These are phyloP conservation scores for Striga asiatica DNA, from an alignment of 257 asterid species.

Conservation along the genomic window DNA sequence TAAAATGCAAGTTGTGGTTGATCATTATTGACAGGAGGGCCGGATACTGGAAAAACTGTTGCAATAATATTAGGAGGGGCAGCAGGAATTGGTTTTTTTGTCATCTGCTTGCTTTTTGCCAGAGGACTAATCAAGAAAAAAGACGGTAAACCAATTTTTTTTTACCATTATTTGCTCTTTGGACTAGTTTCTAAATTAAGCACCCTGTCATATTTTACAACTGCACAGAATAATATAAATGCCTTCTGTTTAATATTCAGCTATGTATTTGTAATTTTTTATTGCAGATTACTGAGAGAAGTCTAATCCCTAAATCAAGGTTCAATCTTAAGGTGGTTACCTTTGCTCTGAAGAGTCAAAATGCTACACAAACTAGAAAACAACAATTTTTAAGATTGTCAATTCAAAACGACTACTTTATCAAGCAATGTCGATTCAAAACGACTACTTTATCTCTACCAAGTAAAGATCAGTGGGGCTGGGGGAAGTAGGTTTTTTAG, in stretches of 20 bases:
- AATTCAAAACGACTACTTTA: not conserved
- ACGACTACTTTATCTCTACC: not conserved
- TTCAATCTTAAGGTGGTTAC: slow-evolving; percentile 13
- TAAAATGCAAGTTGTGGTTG: slow-evolving; percentile 19
- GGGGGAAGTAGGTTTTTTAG: slow-evolving; percentile 3
- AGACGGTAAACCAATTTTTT: slow-evolving; percentile 39
- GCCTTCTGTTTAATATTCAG: too few species aligned
- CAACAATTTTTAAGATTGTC: slow-evolving; percentile 1
- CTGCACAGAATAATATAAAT: too few species aligned
- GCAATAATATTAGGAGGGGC: slow-evolving; percentile 91
- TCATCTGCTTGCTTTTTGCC: slow-evolving; percentile 56
- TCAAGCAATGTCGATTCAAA: not conserved
- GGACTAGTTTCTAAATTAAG: not conserved
- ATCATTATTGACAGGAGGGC: slow-evolving; percentile 44
- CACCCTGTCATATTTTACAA: not conserved
- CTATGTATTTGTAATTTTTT: not conserved
- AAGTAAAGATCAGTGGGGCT: not conserved
- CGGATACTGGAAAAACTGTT: slow-evolving; percentile 67
- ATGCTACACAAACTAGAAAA: slow-evolving; percentile 20
- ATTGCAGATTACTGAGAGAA: slow-evolving; percentile 23
- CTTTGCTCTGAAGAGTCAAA: not conserved
- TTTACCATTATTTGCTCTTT: not conserved
- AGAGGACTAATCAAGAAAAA: slow-evolving; percentile 55
- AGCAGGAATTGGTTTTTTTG: slow-evolving; percentile 66
- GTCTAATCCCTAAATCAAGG: not conserved